Evolutionary conservation across 2,329 filamentous ascomycete genomes (phyloP).

Genomic region (Aspergillus japonicus): DNA sequence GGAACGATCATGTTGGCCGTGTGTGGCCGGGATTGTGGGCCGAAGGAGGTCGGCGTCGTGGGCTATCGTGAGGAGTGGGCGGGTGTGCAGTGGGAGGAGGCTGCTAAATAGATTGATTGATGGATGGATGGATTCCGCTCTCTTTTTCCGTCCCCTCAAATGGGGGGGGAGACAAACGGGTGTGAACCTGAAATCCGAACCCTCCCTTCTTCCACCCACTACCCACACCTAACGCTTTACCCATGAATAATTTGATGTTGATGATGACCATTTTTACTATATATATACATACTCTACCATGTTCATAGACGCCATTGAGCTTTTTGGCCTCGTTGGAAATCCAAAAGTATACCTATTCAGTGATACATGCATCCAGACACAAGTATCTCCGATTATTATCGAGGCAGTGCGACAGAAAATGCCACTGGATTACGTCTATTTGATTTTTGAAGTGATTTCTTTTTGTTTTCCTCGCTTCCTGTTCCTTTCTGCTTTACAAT

Average conservation of each 20-base stretch:
- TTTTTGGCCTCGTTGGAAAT: not conserved
- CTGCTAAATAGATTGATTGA: constrained; percentile 13
- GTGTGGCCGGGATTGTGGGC: constrained; percentile 76
- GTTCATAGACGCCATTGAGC: not conserved
- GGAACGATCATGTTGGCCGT: constrained; percentile 86
- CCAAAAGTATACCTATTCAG: not conserved
- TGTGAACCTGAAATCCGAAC: too few species aligned
- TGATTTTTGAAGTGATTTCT: not conserved
- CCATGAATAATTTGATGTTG: constrained; percentile 19
- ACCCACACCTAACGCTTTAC: not conserved
- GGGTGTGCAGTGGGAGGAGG: constrained; percentile 97
- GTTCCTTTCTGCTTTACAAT: not conserved
- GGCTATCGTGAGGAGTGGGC: constrained; percentile 93
- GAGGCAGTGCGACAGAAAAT: too few species aligned
- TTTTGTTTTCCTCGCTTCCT: not conserved
- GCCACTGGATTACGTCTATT: too few species aligned
- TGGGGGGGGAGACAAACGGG: not conserved
- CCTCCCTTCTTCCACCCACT: not conserved
- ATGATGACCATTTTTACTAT: constrained; percentile 16
- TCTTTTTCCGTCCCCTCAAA: too few species aligned
- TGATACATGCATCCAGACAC: not conserved
- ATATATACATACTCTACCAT: constrained; percentile 4
- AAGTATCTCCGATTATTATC: not conserved
- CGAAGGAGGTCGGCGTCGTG: constrained; percentile 60
- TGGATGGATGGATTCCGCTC: too few species aligned